phyloP scores from a whole-genome alignment of 164 flowering plant species.

The Piper betle region DNA sequence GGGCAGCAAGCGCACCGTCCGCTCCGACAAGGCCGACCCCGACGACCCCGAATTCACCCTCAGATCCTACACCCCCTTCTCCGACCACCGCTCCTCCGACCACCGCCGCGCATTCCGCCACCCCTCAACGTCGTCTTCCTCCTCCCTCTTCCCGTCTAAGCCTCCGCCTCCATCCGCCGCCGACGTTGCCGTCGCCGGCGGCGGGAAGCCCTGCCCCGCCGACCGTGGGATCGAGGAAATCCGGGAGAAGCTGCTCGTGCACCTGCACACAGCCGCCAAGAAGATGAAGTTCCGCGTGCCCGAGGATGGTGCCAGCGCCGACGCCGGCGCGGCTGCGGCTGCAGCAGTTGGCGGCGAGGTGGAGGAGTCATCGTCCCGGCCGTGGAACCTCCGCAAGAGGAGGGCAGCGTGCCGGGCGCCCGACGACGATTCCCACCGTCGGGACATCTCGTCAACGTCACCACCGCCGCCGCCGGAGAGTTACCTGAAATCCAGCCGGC shows the following conservation, averaged over 20 bases:
- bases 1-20: constrained; percentile 43
- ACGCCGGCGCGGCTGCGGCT: not conserved
- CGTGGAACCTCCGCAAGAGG: constrained; percentile 73
- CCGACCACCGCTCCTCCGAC: constrained; percentile 4
- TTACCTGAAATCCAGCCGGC: constrained; percentile 13
- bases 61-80: constrained; percentile 16
- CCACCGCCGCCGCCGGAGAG: constrained; percentile 24
- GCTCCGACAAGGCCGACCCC: constrained; percentile 34
- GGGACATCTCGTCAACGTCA: constrained; percentile 4
- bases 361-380: constrained; percentile 18
- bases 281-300: constrained; percentile 38
- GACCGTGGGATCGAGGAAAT: constrained; percentile 46
- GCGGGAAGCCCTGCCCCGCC: not conserved
- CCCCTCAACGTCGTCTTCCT: not conserved
- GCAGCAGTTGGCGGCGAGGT: not conserved
- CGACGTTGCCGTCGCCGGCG: not conserved
- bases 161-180: constrained; percentile 3
- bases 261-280: constrained; percentile 42
- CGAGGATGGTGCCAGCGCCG: constrained; percentile 7
- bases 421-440: constrained; percentile 1
- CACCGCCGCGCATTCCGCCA: not conserved
- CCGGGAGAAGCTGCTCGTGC: constrained; percentile 44
- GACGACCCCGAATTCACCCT: constrained; percentile 10
- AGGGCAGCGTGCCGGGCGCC: constrained; percentile 39
- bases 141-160: constrained; percentile 2